A percentile compares a stretch with the other conserved stretches of the same genome.
Conservation (phyloP, 164 flowering plant species). For the Tinospora cordifolia region DNA sequence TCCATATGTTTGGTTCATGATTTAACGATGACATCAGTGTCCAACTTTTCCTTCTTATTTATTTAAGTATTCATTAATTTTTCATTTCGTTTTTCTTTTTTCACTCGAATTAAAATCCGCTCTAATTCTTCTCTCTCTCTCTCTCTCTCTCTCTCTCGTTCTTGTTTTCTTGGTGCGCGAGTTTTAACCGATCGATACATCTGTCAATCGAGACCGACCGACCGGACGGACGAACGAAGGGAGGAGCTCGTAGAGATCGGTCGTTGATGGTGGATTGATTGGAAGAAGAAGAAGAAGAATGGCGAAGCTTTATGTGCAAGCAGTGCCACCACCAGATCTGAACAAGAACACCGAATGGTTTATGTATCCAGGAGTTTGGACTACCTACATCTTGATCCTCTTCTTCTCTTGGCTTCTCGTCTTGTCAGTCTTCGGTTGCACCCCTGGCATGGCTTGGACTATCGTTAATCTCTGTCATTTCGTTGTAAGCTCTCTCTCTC, state of each 20-base stretch:
- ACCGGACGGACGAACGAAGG: neutral
- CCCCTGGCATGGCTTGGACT: slow-evolving; percentile 78
- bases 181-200: too few species aligned
- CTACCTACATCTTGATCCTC: slow-evolving; percentile 50
- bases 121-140: neutral
- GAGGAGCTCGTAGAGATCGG: neutral
- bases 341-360: slow-evolving; percentile 78
- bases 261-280: neutral
- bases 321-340: slow-evolving; percentile 49
- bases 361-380: slow-evolving; percentile 76
- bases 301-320: slow-evolving; percentile 44
- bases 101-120: neutral
- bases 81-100: neutral
- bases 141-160: neutral
- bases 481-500: slow-evolving; percentile 25
- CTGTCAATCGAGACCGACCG: too few species aligned
- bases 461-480: slow-evolving; percentile 54
- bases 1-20: neutral
- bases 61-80: neutral
- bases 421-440: slow-evolving; percentile 48
- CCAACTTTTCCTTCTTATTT: neutral
- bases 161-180: neutral
- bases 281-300: slow-evolving; percentile 12
- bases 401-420: slow-evolving; percentile 62
- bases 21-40: too few species aligned